These are phyloP conservation scores for Zygotorulaspora chibaensis DNA, from an alignment of 805 yeast genomes.

Conservation along the genomic window DNA sequence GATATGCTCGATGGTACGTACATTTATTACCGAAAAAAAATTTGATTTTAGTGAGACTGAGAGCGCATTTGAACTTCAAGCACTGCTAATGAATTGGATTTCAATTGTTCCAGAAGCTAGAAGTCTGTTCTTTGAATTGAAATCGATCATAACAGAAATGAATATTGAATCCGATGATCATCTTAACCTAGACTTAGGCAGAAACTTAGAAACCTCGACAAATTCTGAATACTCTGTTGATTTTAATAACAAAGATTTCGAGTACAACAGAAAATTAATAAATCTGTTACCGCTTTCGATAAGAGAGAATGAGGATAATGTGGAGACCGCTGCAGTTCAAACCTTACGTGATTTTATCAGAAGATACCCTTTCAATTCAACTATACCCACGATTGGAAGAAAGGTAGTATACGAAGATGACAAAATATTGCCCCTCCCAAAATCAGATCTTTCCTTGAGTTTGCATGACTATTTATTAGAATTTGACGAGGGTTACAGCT, in stretches of 20 bases:
- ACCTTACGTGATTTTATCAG: conserved; percentile 26
- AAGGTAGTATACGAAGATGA: conserved; percentile 23
- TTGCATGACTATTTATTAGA: conserved; percentile 17
- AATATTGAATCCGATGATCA: background rate
- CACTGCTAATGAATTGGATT: conserved; percentile 60
- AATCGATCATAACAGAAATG: conserved; percentile 17
- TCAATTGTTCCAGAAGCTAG: conserved; percentile 61
- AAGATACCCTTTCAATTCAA: conserved; percentile 23
- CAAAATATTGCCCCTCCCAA: conserved; percentile 23
- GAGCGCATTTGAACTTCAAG: conserved; percentile 55
- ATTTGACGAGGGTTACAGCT: conserved; percentile 16
- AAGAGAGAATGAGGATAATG: conserved; percentile 17
- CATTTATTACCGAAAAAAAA: conserved; percentile 44
- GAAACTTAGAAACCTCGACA: background rate
- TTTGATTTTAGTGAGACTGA: conserved; percentile 47
- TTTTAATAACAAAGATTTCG: conserved; percentile 4
- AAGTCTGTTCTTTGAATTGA: conserved; percentile 46
- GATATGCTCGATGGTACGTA: conserved; percentile 59
- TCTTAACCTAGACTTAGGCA: background rate
- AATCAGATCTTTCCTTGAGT: conserved; percentile 14
- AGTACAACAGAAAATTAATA: conserved; percentile 21
- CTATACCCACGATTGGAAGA: conserved; percentile 24
- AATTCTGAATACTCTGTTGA: background rate
- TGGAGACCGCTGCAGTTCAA: conserved; percentile 23
- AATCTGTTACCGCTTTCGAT: conserved; percentile 22